Percentiles rank a stretch among this genome's conserved stretches.
Conservation (phyloP, 306 rosid species). For the Alnus rubra region DNA sequence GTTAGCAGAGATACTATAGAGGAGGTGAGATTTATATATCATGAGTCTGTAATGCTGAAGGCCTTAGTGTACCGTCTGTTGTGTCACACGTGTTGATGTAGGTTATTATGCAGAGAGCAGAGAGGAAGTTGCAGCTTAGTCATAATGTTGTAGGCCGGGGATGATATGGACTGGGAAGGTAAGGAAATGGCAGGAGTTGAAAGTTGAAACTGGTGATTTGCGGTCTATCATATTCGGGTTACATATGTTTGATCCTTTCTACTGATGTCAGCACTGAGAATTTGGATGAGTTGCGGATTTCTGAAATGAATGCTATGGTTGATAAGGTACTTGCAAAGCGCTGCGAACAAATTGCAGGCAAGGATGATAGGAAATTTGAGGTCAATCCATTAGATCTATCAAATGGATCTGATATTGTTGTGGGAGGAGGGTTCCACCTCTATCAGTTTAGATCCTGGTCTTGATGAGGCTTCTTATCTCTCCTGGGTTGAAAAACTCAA, state of each 20-base stretch:
- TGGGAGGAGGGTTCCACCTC: slow-evolving; percentile 41
- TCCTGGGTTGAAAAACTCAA: slow-evolving; percentile 88
- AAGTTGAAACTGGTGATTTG: slow-evolving; percentile 55
- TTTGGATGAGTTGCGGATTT: slow-evolving; percentile 37
- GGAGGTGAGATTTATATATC: slow-evolving; percentile 57
- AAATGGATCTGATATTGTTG: slow-evolving; percentile 38
- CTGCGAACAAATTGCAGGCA: slow-evolving; percentile 33
- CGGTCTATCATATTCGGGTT: slow-evolving; percentile 83
- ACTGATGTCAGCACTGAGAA: slow-evolving; percentile 43
- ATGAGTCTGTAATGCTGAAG: slow-evolving; percentile 8
- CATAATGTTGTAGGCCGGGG: slow-evolving; percentile 63
- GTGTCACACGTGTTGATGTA: slow-evolving; percentile 35
- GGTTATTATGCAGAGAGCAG: slow-evolving; percentile 93
- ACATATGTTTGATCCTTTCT: slow-evolving; percentile 53
- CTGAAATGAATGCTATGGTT: slow-evolving; percentile 66
- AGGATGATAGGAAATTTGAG: slow-evolving; percentile 71
- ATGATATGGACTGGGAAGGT: slow-evolving; percentile 49
- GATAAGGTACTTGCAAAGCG: slow-evolving; percentile 71
- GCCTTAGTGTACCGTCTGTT: slow-evolving; percentile 17
- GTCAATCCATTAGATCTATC: slow-evolving; percentile 49
- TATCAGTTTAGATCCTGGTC: slow-evolving; percentile 44
- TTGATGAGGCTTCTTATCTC: slow-evolving; percentile 78
- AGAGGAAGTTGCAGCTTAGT: slow-evolving; percentile 82
- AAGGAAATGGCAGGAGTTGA: slow-evolving; percentile 44
- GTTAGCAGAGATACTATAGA: slow-evolving; percentile 73